Conservation (phyloP, 1,284 basidiomycete species). For the Ustilago lituana region DNA sequence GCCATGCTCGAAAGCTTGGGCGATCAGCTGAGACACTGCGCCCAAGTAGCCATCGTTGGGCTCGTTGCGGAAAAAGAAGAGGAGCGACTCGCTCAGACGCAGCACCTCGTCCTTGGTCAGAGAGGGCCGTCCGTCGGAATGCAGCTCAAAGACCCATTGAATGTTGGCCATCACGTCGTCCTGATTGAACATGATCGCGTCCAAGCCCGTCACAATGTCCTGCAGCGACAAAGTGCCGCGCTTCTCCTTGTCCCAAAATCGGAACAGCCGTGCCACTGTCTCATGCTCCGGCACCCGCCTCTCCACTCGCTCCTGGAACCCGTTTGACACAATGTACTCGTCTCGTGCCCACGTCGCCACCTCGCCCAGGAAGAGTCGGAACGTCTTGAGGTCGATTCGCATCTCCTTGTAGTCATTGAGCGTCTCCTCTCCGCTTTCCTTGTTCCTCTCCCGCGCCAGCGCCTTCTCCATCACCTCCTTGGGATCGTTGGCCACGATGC, state of each 20-base stretch:
- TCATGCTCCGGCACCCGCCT: conserved; percentile 63
- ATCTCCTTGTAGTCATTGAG: conserved; percentile 73
- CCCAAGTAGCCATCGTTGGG: conserved; percentile 93
- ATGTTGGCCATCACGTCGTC: conserved; percentile 94
- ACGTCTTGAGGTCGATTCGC: conserved; percentile 85
- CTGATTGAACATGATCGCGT: conserved; percentile 81
- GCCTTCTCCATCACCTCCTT: conserved; percentile 51
- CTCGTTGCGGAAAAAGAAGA: conserved; percentile 91
- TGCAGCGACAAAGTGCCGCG: conserved; percentile 61
- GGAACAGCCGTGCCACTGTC: conserved; percentile 56
- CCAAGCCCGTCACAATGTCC: conserved; percentile 89
- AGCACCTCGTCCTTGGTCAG: conserved; percentile 96
- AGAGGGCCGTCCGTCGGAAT: conserved; percentile 89
- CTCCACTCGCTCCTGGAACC: conserved; percentile 65
- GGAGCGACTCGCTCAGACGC: conserved; percentile 85
- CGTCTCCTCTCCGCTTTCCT: conserved; percentile 26
- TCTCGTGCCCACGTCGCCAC: conserved; percentile 95
- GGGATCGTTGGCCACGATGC: conserved; percentile 45
- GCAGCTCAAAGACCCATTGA: conserved; percentile 94
- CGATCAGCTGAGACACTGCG: conserved; percentile 63
- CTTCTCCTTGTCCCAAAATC: conserved; percentile 62
- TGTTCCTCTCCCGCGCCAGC: conserved; percentile 30
- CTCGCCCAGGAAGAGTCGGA: conserved; percentile 88
- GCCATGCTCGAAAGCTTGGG: conserved; percentile 57
- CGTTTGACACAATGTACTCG: conserved; percentile 80